Percentiles rank a stretch among this genome's conserved stretches.
Conservation (phyloP, 116 monocot species). For the Trichopus zeylanicus region DNA sequence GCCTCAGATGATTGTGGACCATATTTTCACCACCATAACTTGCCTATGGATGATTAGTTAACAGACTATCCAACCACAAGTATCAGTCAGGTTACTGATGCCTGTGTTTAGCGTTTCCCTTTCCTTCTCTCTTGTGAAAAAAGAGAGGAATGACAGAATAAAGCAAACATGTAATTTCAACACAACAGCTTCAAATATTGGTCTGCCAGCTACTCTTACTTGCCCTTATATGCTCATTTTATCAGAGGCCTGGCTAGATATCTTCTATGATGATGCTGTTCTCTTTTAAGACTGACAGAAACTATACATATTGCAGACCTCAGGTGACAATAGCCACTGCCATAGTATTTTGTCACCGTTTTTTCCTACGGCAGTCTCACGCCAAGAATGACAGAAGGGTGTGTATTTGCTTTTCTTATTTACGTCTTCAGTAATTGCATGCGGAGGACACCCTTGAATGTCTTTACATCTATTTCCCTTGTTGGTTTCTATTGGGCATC, state of each 20-base stretch:
- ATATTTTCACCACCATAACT: not conserved
- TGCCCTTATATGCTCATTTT: not conserved
- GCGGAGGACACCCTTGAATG: not conserved
- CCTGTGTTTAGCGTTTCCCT: too few relatives aligned
- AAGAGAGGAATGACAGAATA: too few relatives aligned
- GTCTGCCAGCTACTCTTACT: too few relatives aligned
- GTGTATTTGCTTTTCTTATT: constrained; percentile 3
- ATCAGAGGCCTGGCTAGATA: not conserved
- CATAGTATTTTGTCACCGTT: constrained; percentile 60
- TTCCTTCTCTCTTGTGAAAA: too few relatives aligned
- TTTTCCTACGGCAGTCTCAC: constrained; percentile 75
- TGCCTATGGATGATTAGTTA: too few relatives aligned
- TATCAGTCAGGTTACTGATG: too few relatives aligned
- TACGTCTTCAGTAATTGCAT: not conserved
- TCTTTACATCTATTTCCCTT: not conserved
- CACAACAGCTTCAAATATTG: too few relatives aligned
- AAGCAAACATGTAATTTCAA: too few relatives aligned
- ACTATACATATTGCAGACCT: constrained; percentile 4
- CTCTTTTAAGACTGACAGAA: not conserved
- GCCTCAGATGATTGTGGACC: not conserved
- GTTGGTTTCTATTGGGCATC: not conserved
- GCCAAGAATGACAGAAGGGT: constrained; percentile 62
- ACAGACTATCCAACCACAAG: too few relatives aligned
- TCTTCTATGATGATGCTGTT: not conserved
- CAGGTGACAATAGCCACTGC: constrained; percentile 66